Percentiles rank a stretch among this genome's conserved stretches.
phyloP scores from a whole-genome alignment of 2,329 filamentous ascomycete species.

The Fusarium graminum region DNA sequence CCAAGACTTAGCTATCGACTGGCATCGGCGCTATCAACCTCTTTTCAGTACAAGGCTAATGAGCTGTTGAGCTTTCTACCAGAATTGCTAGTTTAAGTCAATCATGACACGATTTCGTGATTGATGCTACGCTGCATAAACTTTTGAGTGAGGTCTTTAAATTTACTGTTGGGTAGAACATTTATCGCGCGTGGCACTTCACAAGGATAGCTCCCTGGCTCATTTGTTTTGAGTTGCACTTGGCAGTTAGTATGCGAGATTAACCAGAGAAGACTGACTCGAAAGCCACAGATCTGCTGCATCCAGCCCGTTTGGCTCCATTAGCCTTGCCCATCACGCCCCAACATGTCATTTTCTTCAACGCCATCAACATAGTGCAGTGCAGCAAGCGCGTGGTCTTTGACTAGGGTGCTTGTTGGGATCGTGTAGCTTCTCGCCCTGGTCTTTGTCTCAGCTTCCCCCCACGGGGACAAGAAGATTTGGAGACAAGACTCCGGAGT shows the following conservation, averaged over 20 bases:
- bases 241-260: not conserved
- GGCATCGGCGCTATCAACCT: slow-evolving; percentile 30
- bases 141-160: not conserved
- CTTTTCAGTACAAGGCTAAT: slow-evolving; percentile 11
- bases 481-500: slow-evolving; percentile 15
- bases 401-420: not conserved
- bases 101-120: not conserved
- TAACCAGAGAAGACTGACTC: slow-evolving; percentile 18
- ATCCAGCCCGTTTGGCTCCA: slow-evolving; percentile 2
- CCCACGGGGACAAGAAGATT: not conserved
- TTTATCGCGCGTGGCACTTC: not conserved
- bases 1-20: slow-evolving; percentile 24
- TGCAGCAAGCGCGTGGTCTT: not conserved
- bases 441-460: not conserved
- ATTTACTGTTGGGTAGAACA: slow-evolving; percentile 4
- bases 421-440: slow-evolving; percentile 2
- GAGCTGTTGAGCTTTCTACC: slow-evolving; percentile 1
- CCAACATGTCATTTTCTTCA: not conserved
- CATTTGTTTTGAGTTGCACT: slow-evolving; percentile 3
- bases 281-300: slow-evolving; percentile 10
- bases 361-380: not conserved
- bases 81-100: not conserved
- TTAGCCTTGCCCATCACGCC: slow-evolving; percentile 1
- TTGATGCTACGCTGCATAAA: not conserved
- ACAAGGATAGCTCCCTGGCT: slow-evolving; percentile 4